Evolutionary conservation across 2,329 filamentous ascomycete species (phyloP), one percentile per base, ranked within the genome.

Genomic region (Zymoseptoria tritici): DNA sequence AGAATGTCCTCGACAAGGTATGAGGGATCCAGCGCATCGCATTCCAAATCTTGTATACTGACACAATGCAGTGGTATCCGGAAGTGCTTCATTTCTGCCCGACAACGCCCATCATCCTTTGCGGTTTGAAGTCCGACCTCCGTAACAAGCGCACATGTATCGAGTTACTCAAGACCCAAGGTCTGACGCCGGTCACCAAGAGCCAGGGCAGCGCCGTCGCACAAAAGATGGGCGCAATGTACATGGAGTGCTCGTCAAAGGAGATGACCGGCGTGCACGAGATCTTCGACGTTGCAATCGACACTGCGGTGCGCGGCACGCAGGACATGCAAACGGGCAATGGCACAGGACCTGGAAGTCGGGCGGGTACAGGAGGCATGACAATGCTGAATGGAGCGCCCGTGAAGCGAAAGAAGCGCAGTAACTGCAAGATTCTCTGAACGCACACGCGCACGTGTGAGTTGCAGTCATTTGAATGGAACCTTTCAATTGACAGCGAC

Each of bases 1-100:
- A 99, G 74, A 99, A 99, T 76, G 93, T 99, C 60, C 88, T 97
- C 80, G 94, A 99, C 80, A 99, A 99, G 88, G 94, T 97, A 79
- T 64, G 80, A 46, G 9, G 56, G 13, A 46, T 56, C 53, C 46
- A 9, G 49, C 9, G 26, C 49, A n/a, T 53, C 46, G 36, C 22
- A 57, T 22, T 55, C 22, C 20, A 19, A 49, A 51, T 9, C 42
- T 26, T 58, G 16, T 9, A 46, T 31, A 26, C 64, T 65, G 42
- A 64, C 62, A 61, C 57, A 51, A 49, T 55, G 26, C 69, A 97
- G 94, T 99, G 94, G 94, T 99, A 97, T 72, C 94, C 94, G 62
- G 94, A 99, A 80, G 94, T 99, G 70, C 85, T 97, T 58, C 94
- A 99, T 78, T 99, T 99, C 81, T 97, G 94, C 78, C 94, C 94